Base-by-base conservation (phyloP, 805 yeast species). In the Alloascoidea hylecoeti region DNA sequence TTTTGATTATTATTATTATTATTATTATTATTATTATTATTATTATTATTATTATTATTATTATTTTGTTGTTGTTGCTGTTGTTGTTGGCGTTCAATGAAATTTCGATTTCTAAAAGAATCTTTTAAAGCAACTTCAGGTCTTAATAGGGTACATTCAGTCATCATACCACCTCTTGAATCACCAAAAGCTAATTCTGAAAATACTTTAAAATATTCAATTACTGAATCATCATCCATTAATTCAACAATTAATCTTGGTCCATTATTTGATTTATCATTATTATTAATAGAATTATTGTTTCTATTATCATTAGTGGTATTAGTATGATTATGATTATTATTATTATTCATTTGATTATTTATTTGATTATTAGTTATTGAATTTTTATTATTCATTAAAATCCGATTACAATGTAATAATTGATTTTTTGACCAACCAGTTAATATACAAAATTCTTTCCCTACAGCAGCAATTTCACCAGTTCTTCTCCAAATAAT, bases 401-500 rank as follows among this genome's bases (percentile, higher is more conserved):
- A n/a, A n/a, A n/a, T n/a, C n/a, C n/a, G n/a, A n/a, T n/a, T n/a
- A n/a, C n/a, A n/a, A n/a, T n/a, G 66, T 38, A 86, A 56, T 18
- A 89, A 57, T 42, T 77, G 78, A 19, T 75, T 79, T 47, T 70
- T 69, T 4, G 76, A 60, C 96, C 96, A 89, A 1, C 97, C 96
- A 0, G 96, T 85, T 15, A 89, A 61, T 14, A 83, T 72, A 47
- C 92, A 78, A 53, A 89, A 89, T 56, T 89, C 97, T 46, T 82
- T 82, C n/a, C 94, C 94, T 2, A 88, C 94, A 42, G 88, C 89
- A 0, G 95, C 92, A 9, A 89, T 81, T 55, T 89, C 95, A 5
- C 96, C 95, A 1, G 96, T 86, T 38, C 97, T 68, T 46, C 98
- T 65, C 97, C 97, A 89, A 3, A 86, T 89, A 16, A 89, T 71